Evolutionary conservation across 306 rosid genomes (phyloP).

Genomic region (Castanea mollissima): DNA sequence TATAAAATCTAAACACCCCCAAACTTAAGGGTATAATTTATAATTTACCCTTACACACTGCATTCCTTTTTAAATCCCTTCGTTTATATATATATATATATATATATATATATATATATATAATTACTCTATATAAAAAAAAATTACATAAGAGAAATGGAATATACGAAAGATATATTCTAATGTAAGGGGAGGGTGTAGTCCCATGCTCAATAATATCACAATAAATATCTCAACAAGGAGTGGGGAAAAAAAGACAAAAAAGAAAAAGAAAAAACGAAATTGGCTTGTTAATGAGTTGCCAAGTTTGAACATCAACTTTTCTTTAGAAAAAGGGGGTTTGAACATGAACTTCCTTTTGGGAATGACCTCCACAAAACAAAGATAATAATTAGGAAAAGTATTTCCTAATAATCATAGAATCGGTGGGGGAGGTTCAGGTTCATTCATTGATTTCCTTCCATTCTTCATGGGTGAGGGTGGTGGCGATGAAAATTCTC

Average conservation of each 20-base stretch:
- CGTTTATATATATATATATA: neutral
- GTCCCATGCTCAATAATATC: neutral
- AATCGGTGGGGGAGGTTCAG: constrained; percentile 3
- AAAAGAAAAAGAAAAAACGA: neutral
- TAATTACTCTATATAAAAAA: no score
- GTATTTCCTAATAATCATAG: neutral
- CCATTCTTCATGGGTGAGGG: constrained; percentile 28
- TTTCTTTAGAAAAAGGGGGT: no score
- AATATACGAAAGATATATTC: no score
- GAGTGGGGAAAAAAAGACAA: no score
- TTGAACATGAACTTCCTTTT: neutral
- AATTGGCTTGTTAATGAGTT: neutral
- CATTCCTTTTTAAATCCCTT: neutral
- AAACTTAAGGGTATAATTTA: no score
- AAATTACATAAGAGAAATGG: no score
- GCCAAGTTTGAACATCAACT: neutral
- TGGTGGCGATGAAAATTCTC: constrained; percentile 10
- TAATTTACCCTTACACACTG: no score
- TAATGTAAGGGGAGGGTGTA: no score
- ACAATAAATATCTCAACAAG: neutral
- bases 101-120: no score
- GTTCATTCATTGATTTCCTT: neutral
- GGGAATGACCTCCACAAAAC: neutral
- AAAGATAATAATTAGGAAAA: neutral
- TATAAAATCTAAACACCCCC: no score